Conservation (phyloP, 495 filamentous ascomycete genomes). For the Talaromyces wortmannii region DNA sequence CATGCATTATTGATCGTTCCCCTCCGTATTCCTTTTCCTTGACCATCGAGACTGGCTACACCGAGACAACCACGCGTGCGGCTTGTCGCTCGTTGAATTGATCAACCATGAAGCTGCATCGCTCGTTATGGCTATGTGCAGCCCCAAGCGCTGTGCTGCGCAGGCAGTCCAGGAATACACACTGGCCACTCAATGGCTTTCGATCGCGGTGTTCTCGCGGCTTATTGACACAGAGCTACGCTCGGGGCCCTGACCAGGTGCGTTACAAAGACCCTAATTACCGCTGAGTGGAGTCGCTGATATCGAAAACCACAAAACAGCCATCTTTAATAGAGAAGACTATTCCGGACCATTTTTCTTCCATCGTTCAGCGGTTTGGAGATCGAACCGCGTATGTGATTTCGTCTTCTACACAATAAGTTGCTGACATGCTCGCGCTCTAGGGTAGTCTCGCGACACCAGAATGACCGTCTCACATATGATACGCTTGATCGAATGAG, state of each 20-base stretch:
- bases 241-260: constrained; percentile 38
- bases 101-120: background rate
- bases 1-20: too few species aligned
- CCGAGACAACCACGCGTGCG: background rate
- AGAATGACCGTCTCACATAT: constrained; percentile 62
- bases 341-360: constrained; percentile 73
- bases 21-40: too few species aligned
- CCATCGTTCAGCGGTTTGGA: constrained; percentile 62
- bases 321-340: constrained; percentile 69
- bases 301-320: constrained; percentile 26
- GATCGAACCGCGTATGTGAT: constrained; percentile 63
- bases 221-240: constrained; percentile 40
- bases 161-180: background rate
- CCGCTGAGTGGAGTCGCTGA: background rate
- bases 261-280: background rate
- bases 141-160: background rate
- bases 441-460: constrained; percentile 63
- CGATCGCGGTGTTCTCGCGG: constrained; percentile 11
- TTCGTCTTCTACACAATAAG: background rate
- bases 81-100: background rate
- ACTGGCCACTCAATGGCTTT: background rate
- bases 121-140: background rate
- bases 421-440: background rate
- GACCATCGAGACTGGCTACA: background rate
- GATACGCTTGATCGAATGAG: constrained; percentile 65